Evolutionary conservation across 2,329 filamentous ascomycete genomes (phyloP).

Genomic region (Ceratocystis smalleyi): DNA sequence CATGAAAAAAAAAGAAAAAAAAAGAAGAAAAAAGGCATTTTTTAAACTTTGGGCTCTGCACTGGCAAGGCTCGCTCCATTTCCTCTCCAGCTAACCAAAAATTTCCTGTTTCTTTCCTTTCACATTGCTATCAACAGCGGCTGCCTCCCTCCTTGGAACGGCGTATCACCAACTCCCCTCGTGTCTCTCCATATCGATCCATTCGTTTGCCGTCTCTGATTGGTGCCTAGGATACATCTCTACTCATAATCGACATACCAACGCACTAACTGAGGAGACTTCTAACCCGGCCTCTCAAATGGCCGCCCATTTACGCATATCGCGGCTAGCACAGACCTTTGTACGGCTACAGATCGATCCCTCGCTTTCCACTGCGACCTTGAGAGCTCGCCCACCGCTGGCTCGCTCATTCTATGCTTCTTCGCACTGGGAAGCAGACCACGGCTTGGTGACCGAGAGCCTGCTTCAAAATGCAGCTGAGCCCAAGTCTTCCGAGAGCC

Average conservation of each 20-base stretch:
- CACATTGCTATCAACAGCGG: too few relatives aligned
- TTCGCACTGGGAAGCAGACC: neutral
- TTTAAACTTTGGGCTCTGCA: neutral
- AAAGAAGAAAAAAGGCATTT: too few relatives aligned
- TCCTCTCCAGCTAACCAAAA: neutral
- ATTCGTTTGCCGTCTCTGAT: too few relatives aligned
- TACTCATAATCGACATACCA: too few relatives aligned
- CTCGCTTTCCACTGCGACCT: neutral
- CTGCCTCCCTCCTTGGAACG: too few relatives aligned
- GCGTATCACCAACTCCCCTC: too few relatives aligned
- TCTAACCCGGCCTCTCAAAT: neutral
- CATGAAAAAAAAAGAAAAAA: neutral
- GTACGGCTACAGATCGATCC: conserved; percentile 1
- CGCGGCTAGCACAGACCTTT: conserved; percentile 8
- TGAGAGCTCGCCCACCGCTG: neutral
- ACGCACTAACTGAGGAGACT: too few relatives aligned
- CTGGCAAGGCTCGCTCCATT: neutral
- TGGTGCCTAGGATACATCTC: too few relatives aligned
- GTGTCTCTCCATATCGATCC: too few relatives aligned
- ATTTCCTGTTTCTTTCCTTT: too few relatives aligned
- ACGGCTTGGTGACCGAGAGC: neutral
- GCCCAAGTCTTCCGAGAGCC: neutral
- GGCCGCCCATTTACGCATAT: conserved; percentile 4
- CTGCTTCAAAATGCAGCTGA: neutral
- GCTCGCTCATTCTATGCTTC: conserved; percentile 5